phyloP scores from a whole-genome alignment of 306 rosid species.

The Calophaca sinica region DNA sequence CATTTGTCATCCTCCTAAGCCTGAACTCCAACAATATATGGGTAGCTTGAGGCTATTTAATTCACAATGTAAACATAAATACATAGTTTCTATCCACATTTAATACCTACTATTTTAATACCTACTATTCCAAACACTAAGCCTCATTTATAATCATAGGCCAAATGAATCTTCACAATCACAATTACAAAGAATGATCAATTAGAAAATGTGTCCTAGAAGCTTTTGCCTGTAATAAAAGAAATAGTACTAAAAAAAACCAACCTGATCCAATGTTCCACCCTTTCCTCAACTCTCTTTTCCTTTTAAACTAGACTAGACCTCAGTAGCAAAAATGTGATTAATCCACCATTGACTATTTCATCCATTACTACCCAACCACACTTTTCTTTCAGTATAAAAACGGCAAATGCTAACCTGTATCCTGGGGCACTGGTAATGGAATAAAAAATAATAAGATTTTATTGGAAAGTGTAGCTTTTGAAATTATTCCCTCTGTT shows the following conservation, averaged over 20 bases:
- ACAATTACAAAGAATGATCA: neutral
- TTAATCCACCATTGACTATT: neutral
- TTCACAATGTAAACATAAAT: slow-evolving; percentile 15
- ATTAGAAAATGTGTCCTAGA: slow-evolving; percentile 10
- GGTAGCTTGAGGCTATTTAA: slow-evolving; percentile 1
- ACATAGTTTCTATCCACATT: neutral
- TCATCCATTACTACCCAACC: neutral
- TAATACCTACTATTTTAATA: neutral
- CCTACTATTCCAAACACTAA: neutral
- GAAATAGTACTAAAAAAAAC: neutral
- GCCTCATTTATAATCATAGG: neutral
- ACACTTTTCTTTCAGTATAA: no score
- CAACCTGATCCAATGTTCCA: slow-evolving; percentile 12
- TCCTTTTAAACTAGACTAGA: slow-evolving; percentile 12
- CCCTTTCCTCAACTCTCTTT: neutral
- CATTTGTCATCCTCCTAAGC: neutral
- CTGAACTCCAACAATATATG: neutral
- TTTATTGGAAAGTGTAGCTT: no score
- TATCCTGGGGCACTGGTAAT: no score
- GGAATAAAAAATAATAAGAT: no score
- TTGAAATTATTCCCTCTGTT: no score
- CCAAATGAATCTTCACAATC: neutral
- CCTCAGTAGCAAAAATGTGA: slow-evolving; percentile 15
- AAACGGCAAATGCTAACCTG: no score
- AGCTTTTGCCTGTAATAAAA: neutral